phyloP scores from a whole-genome alignment of 305 asterid species.

The Fraxinus baroniana region DNA sequence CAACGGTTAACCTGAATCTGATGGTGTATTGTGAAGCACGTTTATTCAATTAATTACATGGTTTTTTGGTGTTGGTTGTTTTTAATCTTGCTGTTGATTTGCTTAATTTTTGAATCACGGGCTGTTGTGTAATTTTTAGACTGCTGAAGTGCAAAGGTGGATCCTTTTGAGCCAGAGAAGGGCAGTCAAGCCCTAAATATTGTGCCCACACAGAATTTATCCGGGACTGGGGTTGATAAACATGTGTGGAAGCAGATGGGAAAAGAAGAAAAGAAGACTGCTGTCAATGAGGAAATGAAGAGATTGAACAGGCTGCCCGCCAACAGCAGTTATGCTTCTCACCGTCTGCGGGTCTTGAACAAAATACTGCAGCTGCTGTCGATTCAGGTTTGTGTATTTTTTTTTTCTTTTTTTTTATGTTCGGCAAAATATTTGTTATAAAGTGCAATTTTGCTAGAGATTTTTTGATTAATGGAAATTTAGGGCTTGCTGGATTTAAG shows the following conservation, averaged over 20 bases:
- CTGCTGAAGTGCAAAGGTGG: constrained; percentile 13
- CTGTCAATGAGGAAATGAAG: constrained; percentile 57
- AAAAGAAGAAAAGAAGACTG: constrained; percentile 48
- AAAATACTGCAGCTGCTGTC: constrained; percentile 67
- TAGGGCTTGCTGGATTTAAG: not conserved
- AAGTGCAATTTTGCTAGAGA: not conserved
- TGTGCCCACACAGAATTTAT: not conserved
- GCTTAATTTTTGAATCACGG: not conserved
- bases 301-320: constrained; percentile 57
- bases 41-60: not conserved
- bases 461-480: not conserved
- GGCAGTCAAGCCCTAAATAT: not conserved
- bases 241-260: constrained; percentile 37
- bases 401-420: not conserved
- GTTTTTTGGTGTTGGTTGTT: not conserved
- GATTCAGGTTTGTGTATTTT: constrained; percentile 45
- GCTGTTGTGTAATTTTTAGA: not conserved
- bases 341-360: constrained; percentile 72
- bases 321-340: constrained; percentile 67
- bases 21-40: not conserved
- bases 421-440: not conserved
- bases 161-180: constrained; percentile 16
- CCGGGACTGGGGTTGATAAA: constrained; percentile 4
- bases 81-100: not conserved
- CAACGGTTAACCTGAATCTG: not conserved